These are phyloP conservation scores for Bruguiera hainesii DNA, from an alignment of 441 rosid species.

Conservation along the genomic window DNA sequence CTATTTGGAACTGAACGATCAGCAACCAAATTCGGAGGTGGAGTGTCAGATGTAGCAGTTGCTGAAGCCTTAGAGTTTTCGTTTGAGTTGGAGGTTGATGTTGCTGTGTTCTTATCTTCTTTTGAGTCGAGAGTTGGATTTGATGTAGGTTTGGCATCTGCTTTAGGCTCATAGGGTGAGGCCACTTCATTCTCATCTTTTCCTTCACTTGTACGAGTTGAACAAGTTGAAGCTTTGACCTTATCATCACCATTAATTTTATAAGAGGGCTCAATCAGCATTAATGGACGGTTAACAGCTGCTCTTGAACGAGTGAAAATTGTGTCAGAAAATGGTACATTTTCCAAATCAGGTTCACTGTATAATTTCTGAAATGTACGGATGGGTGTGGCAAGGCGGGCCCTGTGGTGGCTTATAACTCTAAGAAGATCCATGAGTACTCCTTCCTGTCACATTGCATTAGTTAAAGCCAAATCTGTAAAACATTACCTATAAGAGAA, in stretches of 20 bases:
- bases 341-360: slow-evolving; percentile 62
- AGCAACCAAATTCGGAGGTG: slow-evolving; percentile 8
- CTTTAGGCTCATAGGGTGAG: slow-evolving; percentile 28
- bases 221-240: slow-evolving; percentile 39
- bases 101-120: slow-evolving; percentile 19
- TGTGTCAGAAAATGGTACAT: slow-evolving; percentile 63
- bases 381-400: slow-evolving; percentile 88
- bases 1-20: slow-evolving; percentile 18
- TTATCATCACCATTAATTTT: slow-evolving; percentile 69
- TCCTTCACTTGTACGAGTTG: slow-evolving; percentile 40
- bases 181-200: slow-evolving; percentile 39
- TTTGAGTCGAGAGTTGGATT: slow-evolving; percentile 30
- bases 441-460: slow-evolving; percentile 55
- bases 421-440: slow-evolving; percentile 84
- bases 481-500: neutral
- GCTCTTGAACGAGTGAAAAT: slow-evolving; percentile 47
- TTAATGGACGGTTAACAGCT: slow-evolving; percentile 50
- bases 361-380: slow-evolving; percentile 78
- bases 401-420: slow-evolving; percentile 88
- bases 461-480: slow-evolving; percentile 2
- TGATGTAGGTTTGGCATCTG: slow-evolving; percentile 31
- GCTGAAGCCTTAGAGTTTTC: slow-evolving; percentile 24
- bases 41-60: slow-evolving; percentile 19
- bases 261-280: slow-evolving; percentile 73
- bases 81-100: slow-evolving; percentile 26